Evolutionary conservation across 2,329 filamentous ascomycete genomes (phyloP).

Genomic region (Lasiodiplodia sp.): DNA sequence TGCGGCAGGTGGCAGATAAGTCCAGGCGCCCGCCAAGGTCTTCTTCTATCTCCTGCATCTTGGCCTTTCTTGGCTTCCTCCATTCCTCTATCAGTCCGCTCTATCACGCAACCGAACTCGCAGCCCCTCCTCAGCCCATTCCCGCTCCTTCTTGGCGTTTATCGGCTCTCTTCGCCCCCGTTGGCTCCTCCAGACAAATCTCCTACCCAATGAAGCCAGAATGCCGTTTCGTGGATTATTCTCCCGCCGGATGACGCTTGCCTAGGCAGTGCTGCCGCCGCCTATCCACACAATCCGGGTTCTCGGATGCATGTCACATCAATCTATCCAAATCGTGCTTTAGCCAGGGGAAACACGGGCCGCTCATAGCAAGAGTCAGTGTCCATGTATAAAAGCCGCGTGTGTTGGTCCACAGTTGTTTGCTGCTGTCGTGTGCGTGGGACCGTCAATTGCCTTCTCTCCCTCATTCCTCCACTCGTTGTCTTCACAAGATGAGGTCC

Average conservation of each 20-base stretch:
- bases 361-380: background rate
- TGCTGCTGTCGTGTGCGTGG: background rate
- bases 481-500: constrained; percentile 15
- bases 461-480: background rate
- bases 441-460: background rate
- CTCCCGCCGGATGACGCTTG: background rate
- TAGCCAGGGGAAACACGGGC: constrained; percentile 20
- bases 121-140: background rate
- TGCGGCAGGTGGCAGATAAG: constrained; percentile 24
- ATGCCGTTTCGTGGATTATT: background rate
- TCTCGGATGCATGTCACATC: background rate
- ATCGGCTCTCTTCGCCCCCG: background rate
- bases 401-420: background rate
- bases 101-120: constrained; percentile 1
- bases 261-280: constrained; percentile 17
- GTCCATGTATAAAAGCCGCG: constrained; percentile 1
- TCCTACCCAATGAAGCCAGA: constrained; percentile 13
- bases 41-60: constrained; percentile 8
- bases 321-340: constrained; percentile 18
- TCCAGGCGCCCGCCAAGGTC: constrained; percentile 13
- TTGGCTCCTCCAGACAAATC: background rate
- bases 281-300: background rate
- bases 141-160: background rate
- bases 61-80: constrained; percentile 12
- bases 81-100: constrained; percentile 15